A percentile compares a stretch with the other conserved stretches of the same genome.
phyloP scores from a whole-genome alignment of 306 rosid genomes.

The Inga oerstediana region DNA sequence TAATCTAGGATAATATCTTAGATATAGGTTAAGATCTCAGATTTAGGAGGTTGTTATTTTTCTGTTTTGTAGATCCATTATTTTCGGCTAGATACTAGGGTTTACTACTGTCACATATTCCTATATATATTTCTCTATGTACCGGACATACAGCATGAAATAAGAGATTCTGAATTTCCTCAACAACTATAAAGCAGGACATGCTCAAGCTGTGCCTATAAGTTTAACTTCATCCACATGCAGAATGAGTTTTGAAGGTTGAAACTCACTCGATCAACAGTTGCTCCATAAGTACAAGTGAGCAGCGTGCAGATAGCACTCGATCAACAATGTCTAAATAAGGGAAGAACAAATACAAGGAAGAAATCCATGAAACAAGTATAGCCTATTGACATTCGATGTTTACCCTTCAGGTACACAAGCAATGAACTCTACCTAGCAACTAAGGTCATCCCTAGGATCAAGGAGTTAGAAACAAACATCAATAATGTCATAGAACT shows the following conservation, averaged over 20 bases:
- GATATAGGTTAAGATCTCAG: too few species aligned
- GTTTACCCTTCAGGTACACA: neutral
- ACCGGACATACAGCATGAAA: too few species aligned
- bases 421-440: neutral
- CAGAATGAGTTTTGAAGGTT: neutral
- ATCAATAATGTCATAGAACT: neutral
- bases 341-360: neutral
- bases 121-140: too few species aligned
- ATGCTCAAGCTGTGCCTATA: neutral
- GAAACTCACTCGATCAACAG: constrained; percentile 4
- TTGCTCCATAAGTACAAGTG: neutral
- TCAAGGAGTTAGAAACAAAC: constrained; percentile 14
- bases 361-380: neutral
- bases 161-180: too few species aligned
- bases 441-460: neutral
- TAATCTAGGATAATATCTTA: too few species aligned
- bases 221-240: neutral
- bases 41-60: too few species aligned
- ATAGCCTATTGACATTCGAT: neutral
- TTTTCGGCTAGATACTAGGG: too few species aligned
- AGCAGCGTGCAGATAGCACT: neutral
- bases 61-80: too few species aligned
- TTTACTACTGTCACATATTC: too few species aligned
- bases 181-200: neutral
- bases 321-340: constrained; percentile 6